These are phyloP conservation scores for Chaetomium tenue DNA, from an alignment of 495 filamentous ascomycete species.

Conservation along the genomic window DNA sequence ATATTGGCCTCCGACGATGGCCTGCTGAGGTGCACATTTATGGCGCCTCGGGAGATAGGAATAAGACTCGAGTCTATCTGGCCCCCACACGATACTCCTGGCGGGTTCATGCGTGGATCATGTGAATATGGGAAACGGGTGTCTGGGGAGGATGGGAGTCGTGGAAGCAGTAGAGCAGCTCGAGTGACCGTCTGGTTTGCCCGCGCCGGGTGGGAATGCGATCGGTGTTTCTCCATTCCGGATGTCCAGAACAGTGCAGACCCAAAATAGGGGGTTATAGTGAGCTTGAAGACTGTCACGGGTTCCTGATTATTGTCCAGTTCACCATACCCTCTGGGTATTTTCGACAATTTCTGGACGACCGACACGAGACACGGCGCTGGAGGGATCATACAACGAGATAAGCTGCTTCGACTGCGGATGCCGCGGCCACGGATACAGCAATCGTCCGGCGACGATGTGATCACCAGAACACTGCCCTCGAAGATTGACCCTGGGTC, in stretches of 20 bases:
- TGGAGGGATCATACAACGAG: not conserved
- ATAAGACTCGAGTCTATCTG: slow-evolving; percentile 34
- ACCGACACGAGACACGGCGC: not conserved
- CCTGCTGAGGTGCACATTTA: slow-evolving; percentile 28
- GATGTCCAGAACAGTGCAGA: not conserved
- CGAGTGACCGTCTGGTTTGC: slow-evolving; percentile 21
- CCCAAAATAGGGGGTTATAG: not conserved
- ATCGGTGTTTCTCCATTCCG: slow-evolving; percentile 23
- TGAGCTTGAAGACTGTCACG: not conserved
- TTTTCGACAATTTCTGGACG: not conserved
- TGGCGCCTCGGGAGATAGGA: slow-evolving; percentile 35
- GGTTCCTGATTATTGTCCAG: slow-evolving; percentile 2
- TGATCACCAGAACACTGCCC: not conserved
- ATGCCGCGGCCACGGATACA: not conserved
- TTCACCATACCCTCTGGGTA: not conserved
- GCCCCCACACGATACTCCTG: slow-evolving; percentile 25
- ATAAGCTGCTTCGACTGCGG: not conserved
- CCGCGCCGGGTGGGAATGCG: slow-evolving; percentile 22
- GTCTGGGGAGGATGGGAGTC: slow-evolving; percentile 19
- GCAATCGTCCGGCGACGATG: not conserved
- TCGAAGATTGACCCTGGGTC: not conserved
- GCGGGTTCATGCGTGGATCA: slow-evolving; percentile 23
- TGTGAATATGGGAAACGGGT: slow-evolving; percentile 22
- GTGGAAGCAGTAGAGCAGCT: slow-evolving; percentile 24
- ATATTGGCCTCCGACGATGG: slow-evolving; percentile 34